Evolutionary conservation across 805 yeast species (phyloP).

Genomic region (Henningerozyma blattae): DNA sequence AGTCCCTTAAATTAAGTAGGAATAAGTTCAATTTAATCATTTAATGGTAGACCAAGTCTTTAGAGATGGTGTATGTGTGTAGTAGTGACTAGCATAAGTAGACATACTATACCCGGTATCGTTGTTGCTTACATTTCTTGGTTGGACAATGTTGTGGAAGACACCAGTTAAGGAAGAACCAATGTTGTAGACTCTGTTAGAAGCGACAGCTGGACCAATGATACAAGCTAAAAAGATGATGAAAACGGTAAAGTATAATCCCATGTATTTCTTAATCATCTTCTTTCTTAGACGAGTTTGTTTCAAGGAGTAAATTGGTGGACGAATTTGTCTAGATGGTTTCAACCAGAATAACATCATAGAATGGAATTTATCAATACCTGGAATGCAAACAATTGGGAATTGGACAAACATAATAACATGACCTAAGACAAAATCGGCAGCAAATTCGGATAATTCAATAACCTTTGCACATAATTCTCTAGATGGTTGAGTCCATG

Average conservation of each 20-base stretch:
- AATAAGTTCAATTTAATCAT: background rate
- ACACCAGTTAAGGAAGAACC: conserved; percentile 27
- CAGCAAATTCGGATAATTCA: conserved; percentile 90
- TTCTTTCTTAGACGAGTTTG: conserved; percentile 93
- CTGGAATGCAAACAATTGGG: conserved; percentile 77
- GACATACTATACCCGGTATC: conserved; percentile 54
- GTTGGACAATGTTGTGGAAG: conserved; percentile 71
- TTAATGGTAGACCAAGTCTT: conserved; percentile 42
- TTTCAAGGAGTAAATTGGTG: conserved; percentile 92
- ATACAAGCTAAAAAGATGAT: conserved; percentile 61
- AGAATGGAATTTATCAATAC: conserved; percentile 94
- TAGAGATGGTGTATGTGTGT: conserved; percentile 40
- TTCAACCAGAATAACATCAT: conserved; percentile 97
- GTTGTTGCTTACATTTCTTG: conserved; percentile 67
- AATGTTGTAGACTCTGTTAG: conserved; percentile 35
- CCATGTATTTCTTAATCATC: conserved; percentile 88
- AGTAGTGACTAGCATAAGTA: conserved; percentile 25
- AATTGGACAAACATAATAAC: conserved; percentile 73
- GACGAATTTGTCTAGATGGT: conserved; percentile 92
- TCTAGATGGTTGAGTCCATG: conserved; percentile 91
- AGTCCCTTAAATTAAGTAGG: too few species aligned
- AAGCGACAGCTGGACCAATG: conserved; percentile 86
- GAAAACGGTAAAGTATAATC: conserved; percentile 61
- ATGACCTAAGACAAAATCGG: conserved; percentile 92
- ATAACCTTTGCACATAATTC: conserved; percentile 88